A percentile compares a stretch with the other conserved stretches of the same genome.
Evolutionary conservation across 192 early-diverging fungal species (phyloP).

Genomic region (Gaertneriomyces semiglobifer): DNA sequence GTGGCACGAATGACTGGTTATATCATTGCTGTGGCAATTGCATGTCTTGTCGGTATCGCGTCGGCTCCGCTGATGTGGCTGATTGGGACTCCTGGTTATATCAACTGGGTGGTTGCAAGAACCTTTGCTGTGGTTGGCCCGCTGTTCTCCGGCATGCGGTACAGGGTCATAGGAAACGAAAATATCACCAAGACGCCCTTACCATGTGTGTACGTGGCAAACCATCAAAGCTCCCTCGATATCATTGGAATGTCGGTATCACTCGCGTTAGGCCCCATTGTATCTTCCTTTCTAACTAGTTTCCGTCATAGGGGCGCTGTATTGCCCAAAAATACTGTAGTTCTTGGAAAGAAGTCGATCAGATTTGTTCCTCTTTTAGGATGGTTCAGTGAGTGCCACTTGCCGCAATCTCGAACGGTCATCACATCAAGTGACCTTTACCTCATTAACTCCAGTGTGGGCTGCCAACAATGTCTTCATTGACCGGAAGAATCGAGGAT

Average conservation of each 20-base stretch:
- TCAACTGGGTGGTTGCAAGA: slow-evolving; percentile 62
- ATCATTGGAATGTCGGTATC: slow-evolving; percentile 36
- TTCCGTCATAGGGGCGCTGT: slow-evolving; percentile 10
- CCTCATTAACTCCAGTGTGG: slow-evolving; percentile 49
- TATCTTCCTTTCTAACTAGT: no score
- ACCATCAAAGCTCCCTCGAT: slow-evolving; percentile 84
- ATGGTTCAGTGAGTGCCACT: slow-evolving; percentile 64
- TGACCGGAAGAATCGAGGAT: slow-evolving; percentile 73
- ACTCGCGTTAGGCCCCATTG: no score
- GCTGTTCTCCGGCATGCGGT: slow-evolving; percentile 52
- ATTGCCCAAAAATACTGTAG: slow-evolving; percentile 16
- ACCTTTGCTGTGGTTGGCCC: slow-evolving; percentile 49
- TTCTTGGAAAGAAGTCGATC: slow-evolving; percentile 57
- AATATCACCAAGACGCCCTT: slow-evolving; percentile 11
- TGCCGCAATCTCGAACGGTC: no score
- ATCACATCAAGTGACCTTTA: not conserved
- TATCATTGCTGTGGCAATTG: slow-evolving; percentile 31
- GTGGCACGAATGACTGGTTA: slow-evolving; percentile 21
- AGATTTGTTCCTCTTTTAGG: slow-evolving; percentile 71
- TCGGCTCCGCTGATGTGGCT: slow-evolving; percentile 53
- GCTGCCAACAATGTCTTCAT: slow-evolving; percentile 84
- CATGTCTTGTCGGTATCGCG: slow-evolving; percentile 51
- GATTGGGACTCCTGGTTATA: slow-evolving; percentile 51
- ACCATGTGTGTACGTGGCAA: slow-evolving; percentile 40
- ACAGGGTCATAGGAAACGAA: slow-evolving; percentile 26